Evolutionary conservation across 352 stramenopile genomes (phyloP).

Genomic region (Pythium insidiosum): DNA sequence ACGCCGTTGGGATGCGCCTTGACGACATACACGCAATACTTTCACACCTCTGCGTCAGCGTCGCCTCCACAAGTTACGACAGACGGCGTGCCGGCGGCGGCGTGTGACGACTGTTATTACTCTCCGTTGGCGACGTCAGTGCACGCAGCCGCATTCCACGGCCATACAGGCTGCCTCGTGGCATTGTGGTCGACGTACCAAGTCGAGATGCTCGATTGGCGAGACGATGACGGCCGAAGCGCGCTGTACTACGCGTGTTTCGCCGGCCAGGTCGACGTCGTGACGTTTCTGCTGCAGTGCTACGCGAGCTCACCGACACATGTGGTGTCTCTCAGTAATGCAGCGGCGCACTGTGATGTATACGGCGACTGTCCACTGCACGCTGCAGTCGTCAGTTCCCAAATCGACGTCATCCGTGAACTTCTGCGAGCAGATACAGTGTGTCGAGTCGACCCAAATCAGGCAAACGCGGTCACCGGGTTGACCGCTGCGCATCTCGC

Average conservation of each 20-base stretch:
- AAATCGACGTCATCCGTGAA: slow-evolving; percentile 14
- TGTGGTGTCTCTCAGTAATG: no score
- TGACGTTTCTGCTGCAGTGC: slow-evolving; percentile 29
- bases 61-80: neutral
- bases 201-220: slow-evolving; percentile 34
- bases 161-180: slow-evolving; percentile 45
- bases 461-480: slow-evolving; percentile 25
- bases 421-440: no score
- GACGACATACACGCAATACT: slow-evolving; percentile 47
- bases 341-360: slow-evolving; percentile 17
- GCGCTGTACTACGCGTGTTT: slow-evolving; percentile 74
- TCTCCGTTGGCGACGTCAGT: slow-evolving; percentile 38
- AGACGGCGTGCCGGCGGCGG: no score
- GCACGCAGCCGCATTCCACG: slow-evolving; percentile 45
- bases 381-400: slow-evolving; percentile 33
- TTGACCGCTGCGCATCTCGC: slow-evolving; percentile 38
- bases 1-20: slow-evolving; percentile 33
- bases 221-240: slow-evolving; percentile 52
- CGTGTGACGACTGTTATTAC: slow-evolving; percentile 53
- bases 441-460: slow-evolving; percentile 27
- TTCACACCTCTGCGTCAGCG: slow-evolving; percentile 9
- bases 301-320: neutral
- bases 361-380: slow-evolving; percentile 61
- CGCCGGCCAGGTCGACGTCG: slow-evolving; percentile 32
- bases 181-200: slow-evolving; percentile 14